Evolutionary conservation across 192 early-diverging fungal species (phyloP), one percentile per base, ranked within the genome.

Genomic region (Podila epicladia): DNA sequence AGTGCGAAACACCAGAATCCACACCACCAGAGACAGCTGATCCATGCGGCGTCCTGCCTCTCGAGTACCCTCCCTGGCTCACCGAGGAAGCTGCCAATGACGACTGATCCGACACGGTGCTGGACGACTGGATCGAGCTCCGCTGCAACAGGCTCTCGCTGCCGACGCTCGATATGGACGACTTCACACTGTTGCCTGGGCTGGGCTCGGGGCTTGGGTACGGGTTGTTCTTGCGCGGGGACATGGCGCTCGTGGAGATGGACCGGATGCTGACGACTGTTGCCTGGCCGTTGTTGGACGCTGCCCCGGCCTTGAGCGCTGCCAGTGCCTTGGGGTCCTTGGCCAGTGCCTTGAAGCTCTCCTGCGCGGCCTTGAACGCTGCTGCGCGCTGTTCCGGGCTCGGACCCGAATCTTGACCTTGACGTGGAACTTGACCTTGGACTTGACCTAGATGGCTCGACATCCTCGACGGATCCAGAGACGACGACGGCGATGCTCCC

Each of bases 1-100:
- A 73, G 60, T 28, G 12, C 66, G 13, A 50, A 72, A 48, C 65
- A 72, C 29, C 76, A 64, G 71, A 20, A 51, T 58, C 76, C 76
- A 67, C 70, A 79, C 77, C 77, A 80, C 77, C 77, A 69, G 37
- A 60, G 67, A 51, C 67, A 76, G 22, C 74, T 76, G 61, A 28
- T 55, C 74, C 74, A 70, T 19, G 62, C 31, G n/a, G 26, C 26
- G 22, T 58, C 55, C 22, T 58, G 22, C 55, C 55, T 22, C 17
- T 58, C 55, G 22, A 58, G n/a, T 2, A 28, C 4, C 20, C n/a
- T 58, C 55, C 55, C 26, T 28, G 55, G 26, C 9, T 58, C 55
- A n/a, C 22, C 3, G 26, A 24, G 12, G 55, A 58, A 20, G 55
- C 26, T 19, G 6, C 15, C 41, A 45, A 45, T 45, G 53, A 55